Conservation (phyloP, 176 grass and related monocot genomes). For the Oryza coarctata region DNA sequence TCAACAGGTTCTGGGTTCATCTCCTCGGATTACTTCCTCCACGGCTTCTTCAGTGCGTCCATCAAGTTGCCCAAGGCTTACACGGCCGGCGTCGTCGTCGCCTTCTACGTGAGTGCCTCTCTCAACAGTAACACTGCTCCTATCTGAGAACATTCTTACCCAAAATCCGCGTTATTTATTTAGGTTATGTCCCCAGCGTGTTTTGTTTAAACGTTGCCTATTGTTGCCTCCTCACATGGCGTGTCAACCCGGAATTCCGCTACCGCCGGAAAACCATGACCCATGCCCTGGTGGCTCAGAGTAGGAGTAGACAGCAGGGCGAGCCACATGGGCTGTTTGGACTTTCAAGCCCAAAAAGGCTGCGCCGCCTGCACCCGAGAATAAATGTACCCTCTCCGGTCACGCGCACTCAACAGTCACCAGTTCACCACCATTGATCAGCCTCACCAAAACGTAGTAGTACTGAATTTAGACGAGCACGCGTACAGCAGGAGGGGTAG, state of each 20-base stretch:
- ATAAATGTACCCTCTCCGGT: constrained; percentile 41
- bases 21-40: constrained; percentile 72
- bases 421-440: background rate
- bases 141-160: background rate
- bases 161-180: background rate
- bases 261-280: constrained; percentile 14
- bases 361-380: constrained; percentile 44
- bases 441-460: background rate
- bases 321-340: constrained; percentile 36
- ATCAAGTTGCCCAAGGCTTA: constrained; percentile 76
- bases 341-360: constrained; percentile 45
- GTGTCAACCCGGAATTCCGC: constrained; percentile 40
- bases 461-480: background rate
- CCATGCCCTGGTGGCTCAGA: constrained; percentile 35
- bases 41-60: constrained; percentile 80
- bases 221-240: constrained; percentile 29
- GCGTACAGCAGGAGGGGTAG: background rate
- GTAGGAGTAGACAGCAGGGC: constrained; percentile 20
- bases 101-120: constrained; percentile 71
- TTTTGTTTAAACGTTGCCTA: constrained; percentile 28
- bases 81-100: constrained; percentile 82
- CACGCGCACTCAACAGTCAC: background rate
- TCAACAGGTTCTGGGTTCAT: constrained; percentile 72
- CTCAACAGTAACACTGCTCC: too few relatives aligned
- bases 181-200: background rate